These are phyloP conservation scores for Bimuria novae-zelandiae DNA, from an alignment of 2,329 filamentous ascomycete genomes.

Conservation along the genomic window DNA sequence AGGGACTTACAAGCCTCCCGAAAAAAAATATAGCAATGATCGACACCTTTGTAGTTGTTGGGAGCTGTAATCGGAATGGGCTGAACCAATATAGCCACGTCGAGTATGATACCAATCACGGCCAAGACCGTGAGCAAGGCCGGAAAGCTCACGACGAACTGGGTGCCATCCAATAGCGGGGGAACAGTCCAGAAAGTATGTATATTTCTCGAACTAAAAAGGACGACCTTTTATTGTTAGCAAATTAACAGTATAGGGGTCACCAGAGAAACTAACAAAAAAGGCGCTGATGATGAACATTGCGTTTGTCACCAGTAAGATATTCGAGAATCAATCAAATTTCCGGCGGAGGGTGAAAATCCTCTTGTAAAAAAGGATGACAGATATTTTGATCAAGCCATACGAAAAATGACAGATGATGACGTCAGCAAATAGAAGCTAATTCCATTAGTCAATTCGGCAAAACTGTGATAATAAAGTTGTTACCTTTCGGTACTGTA, in stretches of 20 bases:
- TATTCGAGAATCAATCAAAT: not conserved
- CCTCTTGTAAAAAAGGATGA: conserved; percentile 8
- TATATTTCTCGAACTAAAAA: not conserved
- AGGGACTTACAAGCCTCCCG: not conserved
- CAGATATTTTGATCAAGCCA: conserved; percentile 5
- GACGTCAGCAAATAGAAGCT: not conserved
- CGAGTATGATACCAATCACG: not conserved
- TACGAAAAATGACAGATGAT: conserved; percentile 2
- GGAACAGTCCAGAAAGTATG: not conserved
- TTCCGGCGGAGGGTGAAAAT: not conserved
- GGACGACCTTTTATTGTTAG: too few relatives aligned
- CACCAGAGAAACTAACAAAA: too few relatives aligned
- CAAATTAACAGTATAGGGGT: too few relatives aligned
- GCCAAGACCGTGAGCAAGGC: not conserved
- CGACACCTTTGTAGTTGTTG: not conserved
- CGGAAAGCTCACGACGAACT: not conserved
- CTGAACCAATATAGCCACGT: not conserved
- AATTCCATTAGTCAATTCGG: too few relatives aligned
- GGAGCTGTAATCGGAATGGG: not conserved
- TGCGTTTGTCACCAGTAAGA: not conserved
- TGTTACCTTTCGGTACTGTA: not conserved
- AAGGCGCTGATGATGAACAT: not conserved
- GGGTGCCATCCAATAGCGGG: too few relatives aligned
- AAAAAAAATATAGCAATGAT: not conserved
- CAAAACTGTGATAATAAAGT: too few relatives aligned